Conservation (phyloP, 768 basidiomycete species). For the Crepidotus variabilis region DNA sequence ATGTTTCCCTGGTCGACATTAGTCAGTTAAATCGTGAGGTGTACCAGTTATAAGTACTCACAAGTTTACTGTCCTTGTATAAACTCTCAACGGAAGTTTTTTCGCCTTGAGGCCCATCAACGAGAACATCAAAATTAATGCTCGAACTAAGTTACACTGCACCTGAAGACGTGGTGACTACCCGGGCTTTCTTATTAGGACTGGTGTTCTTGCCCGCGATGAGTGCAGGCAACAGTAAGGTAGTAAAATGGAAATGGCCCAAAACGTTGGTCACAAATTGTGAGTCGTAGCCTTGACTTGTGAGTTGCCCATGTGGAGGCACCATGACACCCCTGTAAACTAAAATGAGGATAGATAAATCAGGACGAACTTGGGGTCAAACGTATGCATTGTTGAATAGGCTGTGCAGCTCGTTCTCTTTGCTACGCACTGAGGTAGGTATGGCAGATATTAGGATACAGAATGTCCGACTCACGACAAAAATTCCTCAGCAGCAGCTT, state of each 20-base stretch:
- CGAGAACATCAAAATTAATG: conserved; percentile 35
- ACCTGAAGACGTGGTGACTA: conserved; percentile 34
- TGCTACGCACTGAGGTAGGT: conserved; percentile 16
- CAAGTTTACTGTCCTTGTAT: conserved; percentile 41
- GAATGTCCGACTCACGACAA: conserved; percentile 22
- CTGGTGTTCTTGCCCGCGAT: conserved; percentile 27
- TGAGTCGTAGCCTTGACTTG: conserved; percentile 51
- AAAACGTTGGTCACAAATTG: conserved; percentile 28
- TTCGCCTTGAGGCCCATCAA: conserved; percentile 30
- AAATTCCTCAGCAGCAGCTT: conserved; percentile 39
- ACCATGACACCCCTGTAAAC: conserved; percentile 32
- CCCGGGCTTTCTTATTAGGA: conserved; percentile 29
- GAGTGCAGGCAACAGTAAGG: conserved; percentile 36
- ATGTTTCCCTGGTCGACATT: conserved; percentile 35
- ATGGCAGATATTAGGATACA: not conserved
- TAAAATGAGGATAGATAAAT: not conserved
- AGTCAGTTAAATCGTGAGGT: no score
- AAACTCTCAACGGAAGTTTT: conserved; percentile 11
- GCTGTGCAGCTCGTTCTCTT: conserved; percentile 39
- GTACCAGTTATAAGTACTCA: conserved; percentile 13
- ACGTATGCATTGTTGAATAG: conserved; percentile 48
- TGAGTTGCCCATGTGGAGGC: conserved; percentile 37
- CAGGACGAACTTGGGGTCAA: not conserved
- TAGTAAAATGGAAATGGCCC: conserved; percentile 63
- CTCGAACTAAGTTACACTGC: conserved; percentile 18